Base-by-base conservation (phyloP, 2,329 filamentous ascomycete genomes). In the Lithohypha guttulata region DNA sequence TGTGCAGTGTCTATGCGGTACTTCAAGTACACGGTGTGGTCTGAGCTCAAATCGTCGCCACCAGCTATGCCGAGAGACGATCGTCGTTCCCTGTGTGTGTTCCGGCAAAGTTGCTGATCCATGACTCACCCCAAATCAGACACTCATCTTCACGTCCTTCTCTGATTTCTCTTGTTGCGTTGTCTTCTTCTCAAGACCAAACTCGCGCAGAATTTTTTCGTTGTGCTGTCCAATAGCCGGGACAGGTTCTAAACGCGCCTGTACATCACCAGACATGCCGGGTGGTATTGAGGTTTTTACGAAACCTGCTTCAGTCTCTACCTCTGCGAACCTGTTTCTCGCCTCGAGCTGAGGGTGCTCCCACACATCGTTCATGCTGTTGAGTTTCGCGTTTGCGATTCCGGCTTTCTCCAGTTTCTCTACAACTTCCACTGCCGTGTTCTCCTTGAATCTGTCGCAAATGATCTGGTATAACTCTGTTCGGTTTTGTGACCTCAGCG, bases 321-420 rank as follows among this genome's bases (percentile, higher is more conserved):
- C 58, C 34, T 71, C 54, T 0, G 65, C 63, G 70, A 70, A 75
- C 8, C 71, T 56, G 1, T 57, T 53, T n/a, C 72, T 55, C 1
- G 70, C 69, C 28, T 57, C 52, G 0, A 75, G 58, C 43, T 74
- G 71, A 1, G 65, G 65, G 44, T 75, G 71, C 0, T 65, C 53
- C 71, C 71, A 74, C 0, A 75, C 59, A 2, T 60, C 68, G 8
- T 67, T 57, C 68, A 75, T 71, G 30, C 70, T 63, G 39, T 71
- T 73, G 15, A 75, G 61, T 23, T 63, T 70, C 2, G 70, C 69
- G 46, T 75, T 75, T 1, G 72, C 71, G 31, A 75, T 72, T 0
- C 61, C 59, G 0, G 67, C 68, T 2, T 51, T 52, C 34, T 75
- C 68, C 14, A 74, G 55, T 18, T 55, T 59, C 10, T 49, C 46